These are phyloP conservation scores for Oenanthe sinensis DNA, from an alignment of 129 eudicot genomes.

Conservation along the genomic window DNA sequence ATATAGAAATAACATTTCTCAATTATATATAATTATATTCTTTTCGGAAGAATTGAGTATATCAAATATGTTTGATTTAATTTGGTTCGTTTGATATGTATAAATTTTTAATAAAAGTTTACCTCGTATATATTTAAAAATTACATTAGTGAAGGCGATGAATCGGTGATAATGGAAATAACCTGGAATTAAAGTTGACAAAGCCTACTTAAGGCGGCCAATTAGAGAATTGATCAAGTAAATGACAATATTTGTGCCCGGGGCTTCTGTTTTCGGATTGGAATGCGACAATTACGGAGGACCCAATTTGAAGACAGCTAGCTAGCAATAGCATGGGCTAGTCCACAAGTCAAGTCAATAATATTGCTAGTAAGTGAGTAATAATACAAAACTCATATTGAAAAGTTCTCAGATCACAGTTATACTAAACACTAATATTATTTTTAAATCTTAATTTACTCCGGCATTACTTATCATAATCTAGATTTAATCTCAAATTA, in stretches of 20 bases:
- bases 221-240: neutral
- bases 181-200: too few species aligned
- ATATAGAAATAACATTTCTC: too few species aligned
- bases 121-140: too few species aligned
- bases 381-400: neutral
- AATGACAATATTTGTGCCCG: neutral
- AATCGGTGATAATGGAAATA: neutral
- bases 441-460: neutral
- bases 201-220: slow-evolving; percentile 5
- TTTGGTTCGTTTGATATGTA: too few species aligned
- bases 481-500: neutral
- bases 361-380: too few species aligned
- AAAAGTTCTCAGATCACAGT: neutral
- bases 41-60: too few species aligned
- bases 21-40: too few species aligned
- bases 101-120: too few species aligned
- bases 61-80: too few species aligned
- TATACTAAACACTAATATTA: too few species aligned
- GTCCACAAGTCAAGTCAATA: neutral
- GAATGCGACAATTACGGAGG: neutral
- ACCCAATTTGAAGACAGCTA: slow-evolving; percentile 1
- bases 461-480: neutral
- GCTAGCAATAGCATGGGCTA: neutral
- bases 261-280: neutral
- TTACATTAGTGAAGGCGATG: neutral